Evolutionary conservation across 148 eudicot species (phyloP).

Genomic region (Spergularia bocconei): DNA sequence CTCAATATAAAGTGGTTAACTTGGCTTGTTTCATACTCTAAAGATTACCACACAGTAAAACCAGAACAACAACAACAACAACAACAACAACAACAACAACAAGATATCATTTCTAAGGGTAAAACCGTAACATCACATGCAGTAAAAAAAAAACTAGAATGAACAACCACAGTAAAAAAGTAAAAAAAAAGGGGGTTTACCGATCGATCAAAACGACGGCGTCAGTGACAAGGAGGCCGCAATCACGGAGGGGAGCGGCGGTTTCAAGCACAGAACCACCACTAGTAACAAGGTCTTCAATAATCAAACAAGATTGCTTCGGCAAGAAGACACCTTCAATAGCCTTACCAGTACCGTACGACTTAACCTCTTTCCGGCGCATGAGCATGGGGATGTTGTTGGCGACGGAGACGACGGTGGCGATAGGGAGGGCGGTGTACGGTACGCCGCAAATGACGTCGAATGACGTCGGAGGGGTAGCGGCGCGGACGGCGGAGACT

Average conservation of each 20-base stretch:
- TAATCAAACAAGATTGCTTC: constrained; percentile 46
- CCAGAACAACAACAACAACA: neutral
- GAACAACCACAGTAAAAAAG: too few species aligned
- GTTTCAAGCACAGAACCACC: constrained; percentile 93
- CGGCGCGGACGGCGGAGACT: constrained; percentile 34
- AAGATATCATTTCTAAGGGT: too few species aligned
- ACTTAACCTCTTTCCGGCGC: constrained; percentile 84
- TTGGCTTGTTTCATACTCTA: neutral
- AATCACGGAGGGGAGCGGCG: constrained; percentile 60
- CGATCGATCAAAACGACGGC: constrained; percentile 80
- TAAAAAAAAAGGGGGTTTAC: neutral
- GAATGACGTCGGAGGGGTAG: constrained; percentile 34
- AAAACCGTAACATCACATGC: too few species aligned
- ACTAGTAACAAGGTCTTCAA: constrained; percentile 86
- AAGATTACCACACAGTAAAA: neutral
- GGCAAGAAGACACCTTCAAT: constrained; percentile 60
- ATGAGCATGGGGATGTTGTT: constrained; percentile 71
- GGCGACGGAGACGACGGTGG: constrained; percentile 63
- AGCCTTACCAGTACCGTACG: constrained; percentile 70
- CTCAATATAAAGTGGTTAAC: too few species aligned
- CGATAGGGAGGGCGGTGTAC: constrained; percentile 88
- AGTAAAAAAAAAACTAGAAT: too few species aligned
- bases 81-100: neutral
- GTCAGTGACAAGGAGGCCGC: constrained; percentile 65
- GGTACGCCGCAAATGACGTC: constrained; percentile 87